These are phyloP conservation scores for Knoxia roxburghii DNA, from an alignment of 257 asterid genomes.

Conservation along the genomic window DNA sequence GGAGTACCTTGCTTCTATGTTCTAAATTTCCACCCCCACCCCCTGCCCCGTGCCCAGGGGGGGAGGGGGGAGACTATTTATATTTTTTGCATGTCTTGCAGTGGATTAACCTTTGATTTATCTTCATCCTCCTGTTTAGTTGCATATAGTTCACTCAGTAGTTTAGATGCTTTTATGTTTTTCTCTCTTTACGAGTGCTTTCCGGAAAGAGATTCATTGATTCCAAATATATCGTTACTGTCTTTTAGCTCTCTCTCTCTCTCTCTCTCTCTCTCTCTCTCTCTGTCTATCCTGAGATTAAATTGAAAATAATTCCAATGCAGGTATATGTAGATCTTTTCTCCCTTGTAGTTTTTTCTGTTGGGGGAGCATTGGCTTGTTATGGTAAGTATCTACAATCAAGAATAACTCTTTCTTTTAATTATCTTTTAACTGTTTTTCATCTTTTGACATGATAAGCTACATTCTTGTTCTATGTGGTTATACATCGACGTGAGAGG, in stretches of 20 bases:
- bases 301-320: slow-evolving; percentile 11
- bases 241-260: neutral
- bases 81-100: too few species aligned
- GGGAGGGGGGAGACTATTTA: too few species aligned
- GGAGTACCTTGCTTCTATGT: too few species aligned
- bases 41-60: too few species aligned
- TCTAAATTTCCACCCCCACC: too few species aligned
- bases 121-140: neutral
- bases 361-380: slow-evolving; percentile 94
- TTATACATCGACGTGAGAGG: neutral
- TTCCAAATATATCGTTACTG: neutral
- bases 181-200: neutral
- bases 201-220: neutral
- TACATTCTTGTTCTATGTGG: neutral
- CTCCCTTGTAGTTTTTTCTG: slow-evolving; percentile 52
- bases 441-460: neutral
- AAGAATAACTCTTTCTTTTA: neutral
- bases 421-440: neutral
- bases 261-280: slow-evolving; percentile 3
- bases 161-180: neutral
- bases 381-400: slow-evolving; percentile 53
- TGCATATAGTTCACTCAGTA: neutral
- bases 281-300: neutral
- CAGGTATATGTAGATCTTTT: slow-evolving; percentile 87
- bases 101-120: neutral